These are phyloP conservation scores for Trypanosoma lewisi DNA, from an alignment of 208 protist species.

Conservation along the genomic window DNA sequence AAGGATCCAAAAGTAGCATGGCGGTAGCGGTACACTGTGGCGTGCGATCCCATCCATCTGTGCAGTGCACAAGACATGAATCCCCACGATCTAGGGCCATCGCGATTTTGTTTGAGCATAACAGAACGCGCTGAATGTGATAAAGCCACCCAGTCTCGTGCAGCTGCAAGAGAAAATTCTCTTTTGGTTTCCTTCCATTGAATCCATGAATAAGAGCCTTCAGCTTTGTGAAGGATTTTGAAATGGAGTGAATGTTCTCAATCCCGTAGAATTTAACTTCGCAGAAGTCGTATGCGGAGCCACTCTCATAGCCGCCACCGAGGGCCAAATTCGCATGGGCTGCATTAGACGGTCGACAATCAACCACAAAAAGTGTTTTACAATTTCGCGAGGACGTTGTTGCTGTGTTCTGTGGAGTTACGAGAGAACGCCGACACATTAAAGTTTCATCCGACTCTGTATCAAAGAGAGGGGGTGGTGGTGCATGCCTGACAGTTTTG, in stretches of 20 bases:
- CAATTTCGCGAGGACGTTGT: conserved; percentile 5
- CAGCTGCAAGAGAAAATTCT: conserved; percentile 49
- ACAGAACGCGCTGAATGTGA: conserved; percentile 62
- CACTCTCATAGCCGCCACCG: conserved; percentile 86
- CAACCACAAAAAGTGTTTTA: conserved; percentile 52
- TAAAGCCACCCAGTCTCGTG: conserved; percentile 64
- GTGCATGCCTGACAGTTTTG: not conserved
- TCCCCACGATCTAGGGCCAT: conserved; percentile 46
- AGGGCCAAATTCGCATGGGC: conserved; percentile 63
- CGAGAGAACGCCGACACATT: not conserved
- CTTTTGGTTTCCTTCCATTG: conserved; percentile 48
- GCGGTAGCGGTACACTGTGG: conserved; percentile 82
- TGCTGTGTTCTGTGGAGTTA: conserved; percentile 6
- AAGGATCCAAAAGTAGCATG: conserved; percentile 93
- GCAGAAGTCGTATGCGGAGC: conserved; percentile 67
- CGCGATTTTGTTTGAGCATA: conserved; percentile 42
- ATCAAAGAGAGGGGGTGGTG: conserved; percentile 31
- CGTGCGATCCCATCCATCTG: conserved; percentile 95
- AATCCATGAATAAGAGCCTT: conserved; percentile 46
- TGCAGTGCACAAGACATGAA: conserved; percentile 92
- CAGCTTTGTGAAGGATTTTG: conserved; percentile 64
- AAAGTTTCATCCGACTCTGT: conserved; percentile 2
- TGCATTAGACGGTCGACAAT: conserved; percentile 68
- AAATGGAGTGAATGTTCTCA: conserved; percentile 88
- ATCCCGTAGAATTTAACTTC: conserved; percentile 77